phyloP scores from a whole-genome alignment of 73 alveolate genomes.

The Stentor roeselii region DNA sequence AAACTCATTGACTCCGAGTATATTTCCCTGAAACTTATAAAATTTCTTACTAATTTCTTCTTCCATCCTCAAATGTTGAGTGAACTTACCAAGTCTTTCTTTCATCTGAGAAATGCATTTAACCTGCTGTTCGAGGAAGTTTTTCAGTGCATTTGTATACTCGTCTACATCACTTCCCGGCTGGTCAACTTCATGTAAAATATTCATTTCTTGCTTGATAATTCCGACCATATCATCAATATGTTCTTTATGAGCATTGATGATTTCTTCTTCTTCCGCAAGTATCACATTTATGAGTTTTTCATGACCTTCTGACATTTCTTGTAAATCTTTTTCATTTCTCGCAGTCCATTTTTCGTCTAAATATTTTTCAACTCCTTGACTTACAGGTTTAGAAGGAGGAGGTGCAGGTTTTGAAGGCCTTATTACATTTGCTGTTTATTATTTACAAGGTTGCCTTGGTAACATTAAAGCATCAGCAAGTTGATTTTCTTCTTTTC shows the following conservation, averaged over 20 bases:
- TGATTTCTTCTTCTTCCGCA: conserved; percentile 97
- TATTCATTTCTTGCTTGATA: conserved; percentile 92
- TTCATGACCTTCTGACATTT: conserved; percentile 86
- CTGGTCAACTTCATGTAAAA: conserved; percentile 94
- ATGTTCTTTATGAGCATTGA: conserved; percentile 88
- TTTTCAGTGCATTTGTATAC: conserved; percentile 85
- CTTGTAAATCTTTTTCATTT: conserved; percentile 25
- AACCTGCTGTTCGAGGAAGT: conserved; percentile 73
- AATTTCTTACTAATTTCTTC: conserved; percentile 27
- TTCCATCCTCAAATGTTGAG: conserved; percentile 54
- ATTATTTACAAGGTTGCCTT: background rate
- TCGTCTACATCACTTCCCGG: conserved; percentile 99
- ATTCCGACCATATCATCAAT: conserved; percentile 97
- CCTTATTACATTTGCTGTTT: conserved; percentile 4
- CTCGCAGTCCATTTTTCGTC: background rate
- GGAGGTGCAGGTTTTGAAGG: conserved; percentile 8
- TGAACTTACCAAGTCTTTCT: conserved; percentile 50
- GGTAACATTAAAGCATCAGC: conserved; percentile 31
- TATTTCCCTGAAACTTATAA: background rate
- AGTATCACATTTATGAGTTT: conserved; percentile 89
- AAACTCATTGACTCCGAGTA: background rate
- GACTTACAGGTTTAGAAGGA: background rate
- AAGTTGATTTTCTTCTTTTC: conserved; percentile 16
- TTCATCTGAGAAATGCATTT: conserved; percentile 54
- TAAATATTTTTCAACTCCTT: background rate